Conservation (phyloP, 495 filamentous ascomycete species). For the Xylaria venustula region DNA sequence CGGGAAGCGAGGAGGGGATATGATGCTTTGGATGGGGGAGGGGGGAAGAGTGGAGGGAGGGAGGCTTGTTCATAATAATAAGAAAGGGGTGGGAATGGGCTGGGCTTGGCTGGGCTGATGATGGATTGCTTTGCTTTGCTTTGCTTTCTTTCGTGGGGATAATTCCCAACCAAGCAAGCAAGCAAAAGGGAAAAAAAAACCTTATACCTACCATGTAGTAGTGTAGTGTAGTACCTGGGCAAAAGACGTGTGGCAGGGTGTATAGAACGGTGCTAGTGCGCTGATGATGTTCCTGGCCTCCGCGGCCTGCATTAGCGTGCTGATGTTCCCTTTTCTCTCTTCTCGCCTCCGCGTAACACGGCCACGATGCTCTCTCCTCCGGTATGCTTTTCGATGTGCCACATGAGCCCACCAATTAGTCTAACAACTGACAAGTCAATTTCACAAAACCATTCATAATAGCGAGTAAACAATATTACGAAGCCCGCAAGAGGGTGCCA, state of each 20-base stretch:
- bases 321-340: neutral
- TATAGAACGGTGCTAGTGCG: slow-evolving; percentile 5
- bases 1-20: too few relatives aligned
- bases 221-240: too few relatives aligned
- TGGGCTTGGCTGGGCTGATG: slow-evolving; percentile 4
- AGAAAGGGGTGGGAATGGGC: neutral
- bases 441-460: slow-evolving; percentile 3
- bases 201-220: too few relatives aligned
- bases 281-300: slow-evolving; percentile 11
- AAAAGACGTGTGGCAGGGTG: slow-evolving; percentile 1
- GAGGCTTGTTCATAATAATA: neutral
- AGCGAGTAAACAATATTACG: neutral
- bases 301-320: slow-evolving; percentile 14
- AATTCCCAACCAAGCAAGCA: too few relatives aligned
- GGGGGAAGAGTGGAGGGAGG: too few relatives aligned
- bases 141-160: too few relatives aligned
- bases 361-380: neutral
- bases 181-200: too few relatives aligned
- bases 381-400: slow-evolving; percentile 1
- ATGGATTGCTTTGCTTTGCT: neutral
- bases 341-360: neutral
- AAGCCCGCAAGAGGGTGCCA: neutral
- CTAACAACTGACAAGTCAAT: slow-evolving; percentile 15
- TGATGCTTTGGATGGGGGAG: too few relatives aligned
- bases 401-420: neutral